These are phyloP conservation scores for Leccinellum albellum DNA, from an alignment of 768 basidiomycete species.

Conservation along the genomic window DNA sequence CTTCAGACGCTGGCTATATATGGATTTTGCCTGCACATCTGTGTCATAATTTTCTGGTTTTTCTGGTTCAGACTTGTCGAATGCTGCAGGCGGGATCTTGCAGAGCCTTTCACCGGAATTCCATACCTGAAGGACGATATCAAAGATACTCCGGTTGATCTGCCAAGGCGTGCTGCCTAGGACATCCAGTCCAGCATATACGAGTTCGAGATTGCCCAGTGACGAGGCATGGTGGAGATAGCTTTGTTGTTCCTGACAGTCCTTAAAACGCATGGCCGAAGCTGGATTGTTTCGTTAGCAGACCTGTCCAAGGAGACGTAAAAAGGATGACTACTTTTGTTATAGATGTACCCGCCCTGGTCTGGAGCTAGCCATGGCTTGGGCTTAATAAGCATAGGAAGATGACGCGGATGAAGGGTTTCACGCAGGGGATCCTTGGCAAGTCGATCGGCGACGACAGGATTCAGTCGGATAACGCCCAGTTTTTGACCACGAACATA, in stretches of 20 bases:
- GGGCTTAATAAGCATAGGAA: conserved; percentile 93
- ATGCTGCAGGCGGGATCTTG: conserved; percentile 76
- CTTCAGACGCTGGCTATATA: conserved; percentile 56
- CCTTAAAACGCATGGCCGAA: conserved; percentile 88
- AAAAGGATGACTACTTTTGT: conserved; percentile 51
- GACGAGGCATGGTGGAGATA: conserved; percentile 75
- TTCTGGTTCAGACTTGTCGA: conserved; percentile 61
- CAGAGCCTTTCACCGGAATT: conserved; percentile 78
- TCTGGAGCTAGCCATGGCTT: conserved; percentile 79
- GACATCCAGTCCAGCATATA: conserved; percentile 87
- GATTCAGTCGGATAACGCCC: conserved; percentile 88
- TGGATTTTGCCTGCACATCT: conserved; percentile 52
- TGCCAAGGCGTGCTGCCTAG: conserved; percentile 88
- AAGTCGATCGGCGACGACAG: conserved; percentile 70
- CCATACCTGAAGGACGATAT: conserved; percentile 78
- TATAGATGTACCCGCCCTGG: conserved; percentile 81
- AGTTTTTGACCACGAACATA: conserved; percentile 90
- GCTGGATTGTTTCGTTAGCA: conserved; percentile 35
- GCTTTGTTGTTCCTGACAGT: conserved; percentile 75
- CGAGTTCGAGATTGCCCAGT: conserved; percentile 73
- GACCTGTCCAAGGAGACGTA: not conserved
- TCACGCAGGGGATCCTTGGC: conserved; percentile 67
- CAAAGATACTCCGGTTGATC: conserved; percentile 76
- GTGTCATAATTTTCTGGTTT: conserved; percentile 40
- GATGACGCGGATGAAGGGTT: conserved; percentile 85